Base-by-base conservation (phyloP, 176 grass and related monocot genomes). In the Oryza punctata region DNA sequence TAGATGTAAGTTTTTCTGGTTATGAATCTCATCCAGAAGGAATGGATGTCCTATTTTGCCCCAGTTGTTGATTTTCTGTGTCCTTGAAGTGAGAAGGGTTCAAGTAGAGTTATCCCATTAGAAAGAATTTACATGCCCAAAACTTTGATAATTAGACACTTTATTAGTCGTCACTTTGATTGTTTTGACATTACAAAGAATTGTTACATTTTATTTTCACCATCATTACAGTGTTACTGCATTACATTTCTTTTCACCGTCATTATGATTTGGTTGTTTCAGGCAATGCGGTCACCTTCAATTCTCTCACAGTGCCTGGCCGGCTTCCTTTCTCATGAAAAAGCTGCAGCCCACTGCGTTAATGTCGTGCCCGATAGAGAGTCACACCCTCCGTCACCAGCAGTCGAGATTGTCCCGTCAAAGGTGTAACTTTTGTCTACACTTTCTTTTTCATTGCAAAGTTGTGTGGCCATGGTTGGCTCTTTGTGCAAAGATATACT, bases 351-450 rank as follows among this genome's bases (percentile, higher is more conserved):
- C 4, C 81, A 89, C 72, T 73, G 80, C 44, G 84, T 87, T 68
- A 87, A 84, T 82, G 67, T 84, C 10, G 91, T 87, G 21, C 77
- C 79, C 23, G 91, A 92, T 79, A 92, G 80, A 29, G 91, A 92
- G 33, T 57, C 73, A 30, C 80, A 89, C 67, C 76, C 81, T 19
- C 81, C 81, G 19, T 90, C 91, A 15, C 91, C 87, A 50, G 87
- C 91, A n/a, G 84, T 93, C 41, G 91, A 93, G 65, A 90, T 93
- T 49, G 45, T 93, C 69, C 91, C 91, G 49, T 82, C 91, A 26
- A 93, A 90, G 91, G 91, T 93, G 66, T 47, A 7, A 2, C 16
- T 33, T 27, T 69, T 14, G 52, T 21, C 28, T 49, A 6, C 26
- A 18, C 16, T 70, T 75, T 30, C 38, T 63, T 66, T 66, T 75